Conservation (phyloP, 2,329 filamentous ascomycete genomes). For the Didymella sp. region DNA sequence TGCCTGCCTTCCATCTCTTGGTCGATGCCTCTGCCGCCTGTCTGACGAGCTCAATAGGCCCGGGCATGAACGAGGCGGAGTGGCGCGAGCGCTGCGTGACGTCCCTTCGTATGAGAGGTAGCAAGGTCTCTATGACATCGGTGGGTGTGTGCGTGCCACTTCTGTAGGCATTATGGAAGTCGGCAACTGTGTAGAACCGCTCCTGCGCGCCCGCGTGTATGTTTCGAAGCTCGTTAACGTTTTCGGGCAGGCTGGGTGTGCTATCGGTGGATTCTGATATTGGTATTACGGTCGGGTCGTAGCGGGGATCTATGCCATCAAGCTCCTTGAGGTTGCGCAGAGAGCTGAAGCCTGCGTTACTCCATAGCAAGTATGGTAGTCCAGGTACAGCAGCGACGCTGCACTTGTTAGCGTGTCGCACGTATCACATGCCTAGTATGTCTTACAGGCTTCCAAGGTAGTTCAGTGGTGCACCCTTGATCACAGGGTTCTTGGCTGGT, state of each 20-base stretch:
- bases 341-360: slow-evolving; percentile 70
- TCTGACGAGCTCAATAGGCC: slow-evolving; percentile 67
- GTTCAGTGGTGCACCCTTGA: slow-evolving; percentile 70
- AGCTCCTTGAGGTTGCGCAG: slow-evolving; percentile 64
- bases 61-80: slow-evolving; percentile 75
- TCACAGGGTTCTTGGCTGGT: slow-evolving; percentile 67
- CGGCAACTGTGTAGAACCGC: slow-evolving; percentile 64
- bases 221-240: slow-evolving; percentile 30
- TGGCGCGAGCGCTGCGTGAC: slow-evolving; percentile 64
- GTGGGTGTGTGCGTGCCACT: slow-evolving; percentile 74
- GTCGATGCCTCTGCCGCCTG: slow-evolving; percentile 76
- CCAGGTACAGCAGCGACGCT: slow-evolving; percentile 67
- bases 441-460: slow-evolving; percentile 68
- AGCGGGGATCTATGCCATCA: slow-evolving; percentile 60
- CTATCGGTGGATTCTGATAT: slow-evolving; percentile 33
- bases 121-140: slow-evolving; percentile 72
- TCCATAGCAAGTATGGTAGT: slow-evolving; percentile 72
- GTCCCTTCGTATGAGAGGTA: slow-evolving; percentile 73
- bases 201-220: slow-evolving; percentile 24
- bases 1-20: slow-evolving; percentile 71
- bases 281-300: slow-evolving; percentile 65
- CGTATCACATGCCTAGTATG: slow-evolving; percentile 3
- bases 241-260: slow-evolving; percentile 29
- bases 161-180: slow-evolving; percentile 79
- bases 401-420: slow-evolving; percentile 20